These are phyloP conservation scores for Paracamarosporium sp. DNA, from an alignment of 2,329 filamentous ascomycete genomes.

Conservation along the genomic window DNA sequence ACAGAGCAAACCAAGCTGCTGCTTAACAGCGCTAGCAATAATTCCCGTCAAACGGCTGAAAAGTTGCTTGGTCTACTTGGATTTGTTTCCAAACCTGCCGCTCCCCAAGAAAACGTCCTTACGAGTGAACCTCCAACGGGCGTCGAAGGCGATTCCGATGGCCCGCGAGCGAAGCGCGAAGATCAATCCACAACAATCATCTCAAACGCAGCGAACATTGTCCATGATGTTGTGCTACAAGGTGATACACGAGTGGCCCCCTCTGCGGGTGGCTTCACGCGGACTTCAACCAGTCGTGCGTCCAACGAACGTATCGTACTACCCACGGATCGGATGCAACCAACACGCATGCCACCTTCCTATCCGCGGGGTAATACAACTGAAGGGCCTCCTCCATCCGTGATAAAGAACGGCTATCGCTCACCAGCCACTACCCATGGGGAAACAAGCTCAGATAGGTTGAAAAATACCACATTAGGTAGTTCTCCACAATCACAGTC, in stretches of 20 bases:
- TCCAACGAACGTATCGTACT: not conserved
- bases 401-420: not conserved
- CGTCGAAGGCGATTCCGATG: not conserved
- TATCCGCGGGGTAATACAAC: not conserved
- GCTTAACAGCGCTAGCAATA: not conserved
- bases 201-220: not conserved
- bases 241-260: not conserved
- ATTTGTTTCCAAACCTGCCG: not conserved
- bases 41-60: not conserved
- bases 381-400: not conserved
- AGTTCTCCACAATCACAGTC: not conserved
- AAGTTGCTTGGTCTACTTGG: not conserved
- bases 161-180: not conserved
- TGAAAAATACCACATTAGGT: not conserved
- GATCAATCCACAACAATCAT: not conserved
- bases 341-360: not conserved
- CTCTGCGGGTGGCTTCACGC: conserved; percentile 3
- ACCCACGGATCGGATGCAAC: not conserved
- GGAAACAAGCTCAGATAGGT: not conserved
- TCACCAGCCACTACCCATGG: not conserved
- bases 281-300: not conserved
- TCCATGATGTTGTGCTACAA: not conserved
- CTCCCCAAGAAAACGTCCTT: not conserved
- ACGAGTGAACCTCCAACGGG: not conserved
- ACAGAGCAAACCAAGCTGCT: not conserved